Conservation (phyloP, 176 grass and related monocot genomes). For the Oryza meyeriana region DNA sequence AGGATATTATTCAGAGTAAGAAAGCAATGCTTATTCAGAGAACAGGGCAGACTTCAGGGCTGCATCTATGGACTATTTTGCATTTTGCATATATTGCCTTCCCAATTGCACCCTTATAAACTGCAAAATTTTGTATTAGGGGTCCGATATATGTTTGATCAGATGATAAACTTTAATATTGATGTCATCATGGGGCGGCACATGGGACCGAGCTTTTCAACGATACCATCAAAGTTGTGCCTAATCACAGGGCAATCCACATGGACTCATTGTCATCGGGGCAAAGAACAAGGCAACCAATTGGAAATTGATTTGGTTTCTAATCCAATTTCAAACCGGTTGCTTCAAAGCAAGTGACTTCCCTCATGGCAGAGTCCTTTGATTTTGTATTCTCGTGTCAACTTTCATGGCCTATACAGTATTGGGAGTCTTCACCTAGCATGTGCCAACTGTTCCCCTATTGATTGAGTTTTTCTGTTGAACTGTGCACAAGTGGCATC, state of each 20-base stretch:
- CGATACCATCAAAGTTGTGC: constrained; percentile 29
- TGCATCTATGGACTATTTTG: background rate
- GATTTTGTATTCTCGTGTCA: constrained; percentile 29
- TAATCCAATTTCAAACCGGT: constrained; percentile 24
- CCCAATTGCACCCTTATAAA: background rate
- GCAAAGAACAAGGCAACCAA: background rate
- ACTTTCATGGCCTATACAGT: constrained; percentile 19
- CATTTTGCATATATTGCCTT: background rate
- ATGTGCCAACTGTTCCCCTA: constrained; percentile 8
- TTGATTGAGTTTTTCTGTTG: constrained; percentile 10
- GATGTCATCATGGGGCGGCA: background rate
- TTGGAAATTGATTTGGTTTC: background rate
- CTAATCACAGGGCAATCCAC: constrained; percentile 10
- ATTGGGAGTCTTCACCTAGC: constrained; percentile 26
- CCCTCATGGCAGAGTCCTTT: background rate
- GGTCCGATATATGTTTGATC: background rate
- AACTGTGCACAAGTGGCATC: constrained; percentile 28
- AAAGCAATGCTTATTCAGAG: background rate
- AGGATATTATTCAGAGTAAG: background rate
- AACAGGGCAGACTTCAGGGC: background rate
- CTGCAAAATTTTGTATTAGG: background rate
- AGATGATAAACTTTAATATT: background rate
- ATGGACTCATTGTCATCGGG: constrained; percentile 21
- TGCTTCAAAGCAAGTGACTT: constrained; percentile 30
- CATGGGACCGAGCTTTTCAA: constrained; percentile 33